Evolutionary conservation across 2,329 filamentous ascomycete genomes (phyloP), one percentile per base, ranked within the genome.

Genomic region (Bipolaris sorokiniana): DNA sequence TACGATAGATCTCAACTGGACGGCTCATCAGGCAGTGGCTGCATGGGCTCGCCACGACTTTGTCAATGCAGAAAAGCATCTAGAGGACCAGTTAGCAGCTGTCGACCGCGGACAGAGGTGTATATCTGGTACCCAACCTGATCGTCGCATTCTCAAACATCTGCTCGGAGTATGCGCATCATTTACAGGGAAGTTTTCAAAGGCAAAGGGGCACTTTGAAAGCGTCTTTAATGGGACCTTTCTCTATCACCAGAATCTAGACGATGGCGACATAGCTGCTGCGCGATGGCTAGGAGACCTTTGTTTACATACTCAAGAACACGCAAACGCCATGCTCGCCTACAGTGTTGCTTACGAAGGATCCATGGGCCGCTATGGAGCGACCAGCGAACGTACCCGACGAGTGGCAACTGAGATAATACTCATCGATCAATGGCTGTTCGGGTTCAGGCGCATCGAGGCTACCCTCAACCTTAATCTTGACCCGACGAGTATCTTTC

Each of bases 261-360:
- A 74, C 36, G 70, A 73, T 37, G 72, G 70, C 3, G 71, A 74
- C 46, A 71, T 74, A 33, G 70, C 72, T 11, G 70, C 72, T 20
- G 68, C 70, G 16, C 64, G 69, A 13, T 74, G 72, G 71, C 62
- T 75, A 10, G 72, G 72, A 7, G 72, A 75, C 49, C 61, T 65
- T 13, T 75, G 72, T 48, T 54, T 75, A 2, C 66, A 72, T 9
- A 58, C 69, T 11, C 66, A 67, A 33, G 65, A 75, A 38, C 62
- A 67, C 18, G 26, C 62, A 5, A 73, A 74, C 56, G 65, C 71
- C 11, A 64, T 64, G 9, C 51, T 73, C 3, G 71, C 70, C 1
- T 73, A 69, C 56, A 63, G 67, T n/a, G 61, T 74, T 13, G 69
- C 70, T 9, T 61, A 68, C 13, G 62, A 73, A 36, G 72, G 67